Percentiles rank a stretch among this genome's conserved stretches.
Evolutionary conservation across 2,329 filamentous ascomycete genomes (phyloP).

Genomic region (Alternaria sp.): DNA sequence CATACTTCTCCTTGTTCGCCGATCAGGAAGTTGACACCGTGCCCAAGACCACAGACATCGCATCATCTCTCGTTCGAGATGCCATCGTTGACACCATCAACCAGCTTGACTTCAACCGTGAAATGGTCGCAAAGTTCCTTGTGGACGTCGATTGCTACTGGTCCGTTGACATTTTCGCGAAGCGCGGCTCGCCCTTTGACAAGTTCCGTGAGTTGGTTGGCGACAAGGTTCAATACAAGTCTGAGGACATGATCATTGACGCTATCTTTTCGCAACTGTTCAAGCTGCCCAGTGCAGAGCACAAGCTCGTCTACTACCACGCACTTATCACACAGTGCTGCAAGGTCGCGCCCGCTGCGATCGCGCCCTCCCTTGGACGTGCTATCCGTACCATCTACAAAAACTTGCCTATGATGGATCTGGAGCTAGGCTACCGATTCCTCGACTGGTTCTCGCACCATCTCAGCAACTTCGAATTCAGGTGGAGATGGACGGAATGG

Average conservation of each 20-base stretch:
- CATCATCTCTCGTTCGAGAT: slow-evolving; percentile 85
- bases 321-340: slow-evolving; percentile 93
- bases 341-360: slow-evolving; percentile 94
- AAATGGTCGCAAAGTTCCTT: slow-evolving; percentile 83
- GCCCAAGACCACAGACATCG: slow-evolving; percentile 76
- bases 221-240: slow-evolving; percentile 87
- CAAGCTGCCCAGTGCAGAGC: slow-evolving; percentile 83
- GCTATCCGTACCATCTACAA: slow-evolving; percentile 93
- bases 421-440: slow-evolving; percentile 87
- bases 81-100: slow-evolving; percentile 92
- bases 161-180: slow-evolving; percentile 86
- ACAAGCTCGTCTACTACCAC: slow-evolving; percentile 97
- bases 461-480: slow-evolving; percentile 98
- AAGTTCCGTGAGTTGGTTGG: slow-evolving; percentile 74
- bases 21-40: slow-evolving; percentile 90
- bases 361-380: slow-evolving; percentile 90
- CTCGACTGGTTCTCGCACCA: slow-evolving; percentile 98
- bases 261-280: slow-evolving; percentile 96
- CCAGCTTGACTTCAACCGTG: slow-evolving; percentile 89
- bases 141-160: slow-evolving; percentile 98
- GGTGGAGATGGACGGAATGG: slow-evolving; percentile 99
- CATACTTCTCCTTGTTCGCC: slow-evolving; percentile 91
- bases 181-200: slow-evolving; percentile 91
- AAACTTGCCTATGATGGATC: slow-evolving; percentile 80
- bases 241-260: slow-evolving; percentile 96